Evolutionary conservation across 1,284 basidiomycete genomes (phyloP), one percentile per base, ranked within the genome.

Genomic region (Agroathelia rolfsii): DNA sequence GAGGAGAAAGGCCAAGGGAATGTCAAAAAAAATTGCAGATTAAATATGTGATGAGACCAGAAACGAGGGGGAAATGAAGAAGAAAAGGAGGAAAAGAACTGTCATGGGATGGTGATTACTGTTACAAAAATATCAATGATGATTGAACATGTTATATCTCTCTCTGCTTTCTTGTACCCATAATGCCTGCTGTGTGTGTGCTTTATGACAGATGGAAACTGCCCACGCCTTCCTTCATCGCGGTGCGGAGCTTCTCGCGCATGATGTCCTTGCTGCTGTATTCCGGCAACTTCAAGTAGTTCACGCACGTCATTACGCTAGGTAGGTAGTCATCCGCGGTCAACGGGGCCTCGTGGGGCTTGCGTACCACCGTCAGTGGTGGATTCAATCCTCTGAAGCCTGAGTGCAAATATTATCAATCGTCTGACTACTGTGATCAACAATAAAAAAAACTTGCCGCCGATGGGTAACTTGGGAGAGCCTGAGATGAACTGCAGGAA

Each of bases 251-350:
- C 53, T 89, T 92, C 53, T 83, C 75, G 42, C 64, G 68, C 72
- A 94, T 79, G 24, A 87, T 72, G 23, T 66, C 69, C 56, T 84
- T 88, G 23, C 77, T 76, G 37, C 84, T 87, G 55, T 95, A 96
- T 51, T 94, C 88, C 1, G 92, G 92, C 46, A 95, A 62, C 58
- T 96, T 96, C 51, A 96, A 64, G 52, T 93, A 94, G 58, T 96
- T 95, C 44, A 94, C 93, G 54, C 94, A 98, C 7, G 94, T 97
- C 94, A 97, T 97, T 28, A 97, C 93, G 52, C 88, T 93, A 0
- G 94, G 94, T 24, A 98, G 65, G 53, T 95, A 95, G 55, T 95
- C 88, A 54, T 98, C 92, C 1, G 94, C 87, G 11, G 76, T 76
- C 43, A 90, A 66, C 6, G 88, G 85, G 3, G 85, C 65, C 56